A percentile compares a stretch with the other conserved stretches of the same genome.
Conservation (phyloP, 2,329 filamentous ascomycete genomes). For the Verticillium longisporum region DNA sequence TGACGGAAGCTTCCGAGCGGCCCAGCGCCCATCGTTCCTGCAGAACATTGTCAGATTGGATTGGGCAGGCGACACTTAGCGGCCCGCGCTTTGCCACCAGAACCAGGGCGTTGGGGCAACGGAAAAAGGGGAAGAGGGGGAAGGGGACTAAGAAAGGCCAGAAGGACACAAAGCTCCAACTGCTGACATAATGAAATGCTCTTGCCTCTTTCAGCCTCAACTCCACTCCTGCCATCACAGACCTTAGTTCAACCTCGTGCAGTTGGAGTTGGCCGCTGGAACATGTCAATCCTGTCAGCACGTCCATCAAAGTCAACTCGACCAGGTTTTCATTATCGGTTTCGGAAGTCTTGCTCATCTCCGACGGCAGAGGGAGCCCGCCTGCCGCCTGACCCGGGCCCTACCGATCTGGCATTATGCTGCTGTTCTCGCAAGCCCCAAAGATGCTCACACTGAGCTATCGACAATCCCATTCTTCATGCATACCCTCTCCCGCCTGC, state of each 20-base stretch:
- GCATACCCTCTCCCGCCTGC: background rate
- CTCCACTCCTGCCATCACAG: background rate
- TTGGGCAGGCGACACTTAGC: background rate
- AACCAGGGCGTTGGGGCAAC: background rate
- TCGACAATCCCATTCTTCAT: background rate
- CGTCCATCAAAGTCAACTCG: no score
- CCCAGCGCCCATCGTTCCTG: background rate
- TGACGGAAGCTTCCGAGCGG: background rate
- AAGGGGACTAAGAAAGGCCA: no score
- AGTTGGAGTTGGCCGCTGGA: background rate
- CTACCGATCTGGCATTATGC: background rate
- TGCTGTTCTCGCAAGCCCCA: background rate
- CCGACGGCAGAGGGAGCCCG: background rate
- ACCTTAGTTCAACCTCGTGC: background rate
- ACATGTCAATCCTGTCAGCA: no score
- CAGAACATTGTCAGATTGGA: background rate
- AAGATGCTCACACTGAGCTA: background rate
- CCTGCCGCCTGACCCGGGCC: background rate
- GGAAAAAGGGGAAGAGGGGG: no score
- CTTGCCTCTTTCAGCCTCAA: conserved; percentile 1
- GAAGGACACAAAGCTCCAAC: background rate
- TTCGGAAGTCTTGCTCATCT: no score
- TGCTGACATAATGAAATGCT: background rate
- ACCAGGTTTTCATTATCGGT: no score
- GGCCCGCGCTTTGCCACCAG: background rate